A percentile compares a stretch with the other conserved stretches of the same genome.
phyloP scores from a whole-genome alignment of 371 early-diverging fungal genomes.

The Saksenaea oblongispora region DNA sequence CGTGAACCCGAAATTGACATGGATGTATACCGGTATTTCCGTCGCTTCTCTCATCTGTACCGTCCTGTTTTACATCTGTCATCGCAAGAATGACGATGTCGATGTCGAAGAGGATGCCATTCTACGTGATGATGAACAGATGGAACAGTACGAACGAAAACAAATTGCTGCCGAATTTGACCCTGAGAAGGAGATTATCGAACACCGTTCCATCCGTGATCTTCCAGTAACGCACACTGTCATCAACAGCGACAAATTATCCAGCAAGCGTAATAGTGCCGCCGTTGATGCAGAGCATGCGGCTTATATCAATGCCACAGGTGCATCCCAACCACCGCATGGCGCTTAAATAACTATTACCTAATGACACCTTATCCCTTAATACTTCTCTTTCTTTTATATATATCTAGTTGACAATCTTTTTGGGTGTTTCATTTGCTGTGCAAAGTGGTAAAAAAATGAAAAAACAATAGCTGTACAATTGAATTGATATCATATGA shows the following conservation, averaged over 20 bases:
- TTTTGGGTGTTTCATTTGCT: not conserved
- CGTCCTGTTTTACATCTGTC: conserved; percentile 19
- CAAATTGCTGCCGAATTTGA: conserved; percentile 3
- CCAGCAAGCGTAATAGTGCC: not conserved
- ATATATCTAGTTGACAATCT: not conserved
- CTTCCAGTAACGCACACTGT: not conserved
- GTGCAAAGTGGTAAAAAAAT: not conserved
- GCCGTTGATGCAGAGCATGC: not conserved
- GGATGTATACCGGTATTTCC: conserved; percentile 60
- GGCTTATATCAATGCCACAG: not conserved
- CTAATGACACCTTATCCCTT: not conserved
- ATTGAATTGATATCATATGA: not conserved
- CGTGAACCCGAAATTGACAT: conserved; percentile 69
- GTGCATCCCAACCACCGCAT: not conserved
- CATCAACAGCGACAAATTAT: not conserved
- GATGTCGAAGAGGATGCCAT: conserved; percentile 26
- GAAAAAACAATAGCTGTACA: not conserved
- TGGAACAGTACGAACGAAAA: not conserved
- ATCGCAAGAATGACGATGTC: conserved; percentile 16
- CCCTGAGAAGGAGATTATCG: conserved; percentile 7
- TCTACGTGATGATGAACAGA: conserved; percentile 7
- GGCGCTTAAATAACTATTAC: not conserved
- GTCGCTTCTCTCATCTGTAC: conserved; percentile 17
- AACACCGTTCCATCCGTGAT: not conserved
- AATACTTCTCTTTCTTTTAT: not conserved